phyloP scores from a whole-genome alignment of 2,329 filamentous ascomycete genomes.

The Epichloe uncinata region DNA sequence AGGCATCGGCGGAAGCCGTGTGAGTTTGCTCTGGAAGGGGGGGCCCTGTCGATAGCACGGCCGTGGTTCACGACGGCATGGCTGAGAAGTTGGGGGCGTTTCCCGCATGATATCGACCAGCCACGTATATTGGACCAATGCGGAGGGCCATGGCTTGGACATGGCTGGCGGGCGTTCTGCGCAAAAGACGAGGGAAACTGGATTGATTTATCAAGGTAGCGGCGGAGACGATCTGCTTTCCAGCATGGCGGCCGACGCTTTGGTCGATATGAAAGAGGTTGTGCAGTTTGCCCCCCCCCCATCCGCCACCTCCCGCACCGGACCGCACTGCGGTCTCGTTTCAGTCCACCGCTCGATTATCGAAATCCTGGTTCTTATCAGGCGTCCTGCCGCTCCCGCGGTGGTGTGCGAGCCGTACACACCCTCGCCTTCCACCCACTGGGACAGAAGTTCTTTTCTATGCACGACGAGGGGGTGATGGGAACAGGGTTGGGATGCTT shows the following conservation, averaged over 20 bases:
- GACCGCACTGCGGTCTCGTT: slow-evolving; percentile 22
- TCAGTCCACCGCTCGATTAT: slow-evolving; percentile 43
- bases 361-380: slow-evolving; percentile 23
- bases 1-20: slow-evolving; percentile 34
- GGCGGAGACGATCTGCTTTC: slow-evolving; percentile 43
- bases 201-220: slow-evolving; percentile 44
- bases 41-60: slow-evolving; percentile 32
- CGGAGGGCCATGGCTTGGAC: slow-evolving; percentile 50
- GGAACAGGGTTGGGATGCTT: slow-evolving; percentile 49
- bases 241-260: slow-evolving; percentile 53
- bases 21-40: slow-evolving; percentile 34
- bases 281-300: slow-evolving; percentile 34
- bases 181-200: slow-evolving; percentile 76
- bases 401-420: slow-evolving; percentile 25
- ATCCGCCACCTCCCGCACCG: slow-evolving; percentile 26
- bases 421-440: slow-evolving; percentile 32
- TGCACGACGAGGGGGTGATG: slow-evolving; percentile 71
- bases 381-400: slow-evolving; percentile 18
- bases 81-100: slow-evolving; percentile 55
- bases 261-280: slow-evolving; percentile 75
- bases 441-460: slow-evolving; percentile 32
- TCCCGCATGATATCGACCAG: slow-evolving; percentile 23
- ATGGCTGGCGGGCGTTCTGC: slow-evolving; percentile 60
- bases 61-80: slow-evolving; percentile 49
- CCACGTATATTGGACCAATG: slow-evolving; percentile 29